Evolutionary conservation across 768 basidiomycete genomes (phyloP).

Genomic region (Russula griseocarnosa): DNA sequence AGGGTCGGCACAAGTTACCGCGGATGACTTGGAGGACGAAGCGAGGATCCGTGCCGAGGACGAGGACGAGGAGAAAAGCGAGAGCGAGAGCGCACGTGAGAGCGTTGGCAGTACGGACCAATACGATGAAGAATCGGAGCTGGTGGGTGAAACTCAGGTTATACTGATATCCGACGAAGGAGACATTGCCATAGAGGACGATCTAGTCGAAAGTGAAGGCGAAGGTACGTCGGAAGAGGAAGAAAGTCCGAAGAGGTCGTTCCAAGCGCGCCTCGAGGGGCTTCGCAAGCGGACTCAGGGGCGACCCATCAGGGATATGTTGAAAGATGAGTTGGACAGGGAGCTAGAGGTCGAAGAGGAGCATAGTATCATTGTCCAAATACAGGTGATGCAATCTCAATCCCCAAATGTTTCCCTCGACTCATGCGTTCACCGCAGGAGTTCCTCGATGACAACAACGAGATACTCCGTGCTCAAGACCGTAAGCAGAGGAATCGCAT

Average conservation of each 20-base stretch:
- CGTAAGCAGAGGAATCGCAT: slow-evolving; percentile 51
- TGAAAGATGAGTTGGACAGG: slow-evolving; percentile 24
- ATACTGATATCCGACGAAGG: not conserved
- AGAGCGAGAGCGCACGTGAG: slow-evolving; percentile 39
- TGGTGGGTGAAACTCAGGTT: slow-evolving; percentile 25
- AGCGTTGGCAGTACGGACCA: slow-evolving; percentile 17
- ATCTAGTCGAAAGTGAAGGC: slow-evolving; percentile 29
- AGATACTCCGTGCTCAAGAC: slow-evolving; percentile 43
- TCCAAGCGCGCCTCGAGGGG: slow-evolving; percentile 38
- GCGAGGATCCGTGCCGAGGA: slow-evolving; percentile 49
- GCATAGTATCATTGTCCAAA: slow-evolving; percentile 34
- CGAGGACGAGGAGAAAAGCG: slow-evolving; percentile 36
- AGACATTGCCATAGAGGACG: not conserved
- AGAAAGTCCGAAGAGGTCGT: slow-evolving; percentile 36
- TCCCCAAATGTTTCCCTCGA: slow-evolving; percentile 14
- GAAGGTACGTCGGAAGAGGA: slow-evolving; percentile 39
- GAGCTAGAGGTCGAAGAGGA: slow-evolving; percentile 30
- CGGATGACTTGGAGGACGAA: slow-evolving; percentile 62
- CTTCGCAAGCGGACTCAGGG: slow-evolving; percentile 33
- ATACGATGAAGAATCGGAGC: slow-evolving; percentile 27
- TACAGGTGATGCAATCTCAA: slow-evolving; percentile 24
- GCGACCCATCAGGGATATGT: slow-evolving; percentile 26
- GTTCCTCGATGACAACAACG: slow-evolving; percentile 52
- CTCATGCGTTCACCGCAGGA: slow-evolving; percentile 10
- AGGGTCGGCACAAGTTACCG: slow-evolving; percentile 50